phyloP scores from a whole-genome alignment of 1,284 basidiomycete species.

The Pterulicium gracile region DNA sequence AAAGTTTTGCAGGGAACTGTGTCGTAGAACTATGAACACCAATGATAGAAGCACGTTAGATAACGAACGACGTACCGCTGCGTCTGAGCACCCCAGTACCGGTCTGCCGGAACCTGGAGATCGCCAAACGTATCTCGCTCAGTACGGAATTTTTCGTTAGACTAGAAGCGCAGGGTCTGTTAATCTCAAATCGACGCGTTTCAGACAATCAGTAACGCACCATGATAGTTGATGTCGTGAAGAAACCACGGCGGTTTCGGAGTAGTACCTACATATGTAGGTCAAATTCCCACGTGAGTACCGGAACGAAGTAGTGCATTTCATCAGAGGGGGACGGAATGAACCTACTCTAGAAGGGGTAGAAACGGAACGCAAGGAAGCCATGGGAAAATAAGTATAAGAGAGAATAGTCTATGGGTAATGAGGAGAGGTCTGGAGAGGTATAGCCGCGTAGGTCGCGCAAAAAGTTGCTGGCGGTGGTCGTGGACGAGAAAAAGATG shows the following conservation, averaged over 20 bases:
- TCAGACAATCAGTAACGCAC: slow-evolving; percentile 20
- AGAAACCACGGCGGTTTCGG: slow-evolving; percentile 18
- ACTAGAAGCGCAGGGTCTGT: not conserved
- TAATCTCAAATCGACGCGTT: not conserved
- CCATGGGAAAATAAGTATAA: not conserved
- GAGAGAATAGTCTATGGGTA: not conserved
- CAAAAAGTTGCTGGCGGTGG: not conserved
- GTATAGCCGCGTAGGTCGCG: slow-evolving; percentile 1
- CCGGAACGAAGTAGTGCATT: slow-evolving; percentile 2
- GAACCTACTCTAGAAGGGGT: slow-evolving; percentile 13
- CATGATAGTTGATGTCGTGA: slow-evolving; percentile 33
- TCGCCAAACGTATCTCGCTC: slow-evolving; percentile 90
- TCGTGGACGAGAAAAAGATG: slow-evolving; percentile 1
- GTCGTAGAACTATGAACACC: slow-evolving; percentile 4
- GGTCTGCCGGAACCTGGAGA: slow-evolving; percentile 86
- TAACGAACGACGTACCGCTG: slow-evolving; percentile 55
- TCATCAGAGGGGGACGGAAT: not conserved
- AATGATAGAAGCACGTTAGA: not conserved
- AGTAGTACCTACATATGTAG: slow-evolving; percentile 9
- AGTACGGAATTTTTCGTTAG: slow-evolving; percentile 43
- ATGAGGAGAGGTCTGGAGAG: not conserved
- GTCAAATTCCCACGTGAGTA: slow-evolving; percentile 21
- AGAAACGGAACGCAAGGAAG: slow-evolving; percentile 9
- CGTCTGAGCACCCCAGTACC: slow-evolving; percentile 99
- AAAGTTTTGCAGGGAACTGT: slow-evolving; percentile 91